Evolutionary conservation across 192 early-diverging fungal genomes (phyloP), one percentile per base, ranked within the genome.

Genomic region (Diversispora epigaea): DNA sequence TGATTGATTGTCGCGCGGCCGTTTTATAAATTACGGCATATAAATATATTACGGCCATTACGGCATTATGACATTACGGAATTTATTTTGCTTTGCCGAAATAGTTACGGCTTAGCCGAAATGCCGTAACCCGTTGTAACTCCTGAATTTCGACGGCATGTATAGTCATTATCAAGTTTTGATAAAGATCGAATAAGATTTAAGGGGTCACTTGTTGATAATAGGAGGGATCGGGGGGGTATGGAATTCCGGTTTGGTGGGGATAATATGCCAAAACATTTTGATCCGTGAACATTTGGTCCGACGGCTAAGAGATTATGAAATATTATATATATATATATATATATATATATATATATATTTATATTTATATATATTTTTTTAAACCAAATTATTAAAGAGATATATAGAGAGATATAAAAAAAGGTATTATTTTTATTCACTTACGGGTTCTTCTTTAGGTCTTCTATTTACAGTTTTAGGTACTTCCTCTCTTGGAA

Each of bases 401-500:
- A 71, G 17, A 39, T n/a, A 54, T 32, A 32, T 32, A 32, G n/a
- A n/a, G n/a, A n/a, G n/a, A n/a, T n/a, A n/a, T n/a, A n/a, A n/a
- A 39, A 71, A 71, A 54, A 56, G 43, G 55, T n/a, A n/a, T n/a
- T n/a, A n/a, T n/a, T n/a, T n/a, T n/a, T n/a, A n/a, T 32, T 57
- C 54, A 15, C 69, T 25, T 57, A 73, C 71, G 46, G 60, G 25
- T 62, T 73, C 71, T 19, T 73, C 71, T 44, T 73, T 73, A 39
- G 71, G 71, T 47, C 71, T 73, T 14, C 41, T 74, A 44, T 43
- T 69, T 43, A 49, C 73, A 0, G 50, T 21, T 62, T 80, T 80
- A 15, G 77, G 39, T 4, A 80, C 78, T 32, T 96, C 95, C 56
- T 97, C 96, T 40, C 96, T 82, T 7, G 96, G 96, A n/a, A 98